A percentile compares a stretch with the other conserved stretches of the same genome.
These are phyloP conservation scores for Penicillium sp. DNA, from an alignment of 2,329 filamentous ascomycete species.

Conservation along the genomic window DNA sequence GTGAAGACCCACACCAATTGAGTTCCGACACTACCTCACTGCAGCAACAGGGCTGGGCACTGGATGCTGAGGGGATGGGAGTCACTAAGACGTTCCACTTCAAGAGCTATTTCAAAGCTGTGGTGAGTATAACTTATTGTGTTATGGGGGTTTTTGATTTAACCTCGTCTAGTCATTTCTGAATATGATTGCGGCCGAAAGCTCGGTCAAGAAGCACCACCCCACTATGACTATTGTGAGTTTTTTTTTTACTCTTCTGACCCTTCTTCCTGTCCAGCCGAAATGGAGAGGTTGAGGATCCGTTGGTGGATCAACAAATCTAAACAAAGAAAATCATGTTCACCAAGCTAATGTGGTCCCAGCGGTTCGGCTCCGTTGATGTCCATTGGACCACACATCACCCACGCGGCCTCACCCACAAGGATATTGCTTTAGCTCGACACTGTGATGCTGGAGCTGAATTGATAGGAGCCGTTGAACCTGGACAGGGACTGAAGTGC, in stretches of 20 bases:
- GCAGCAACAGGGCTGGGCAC: constrained; percentile 31
- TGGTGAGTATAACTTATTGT: constrained; percentile 25
- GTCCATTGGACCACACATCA: constrained; percentile 44
- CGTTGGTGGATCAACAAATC: neutral
- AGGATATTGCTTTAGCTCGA: constrained; percentile 38
- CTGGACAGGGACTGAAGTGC: constrained; percentile 33
- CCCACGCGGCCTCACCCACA: constrained; percentile 39
- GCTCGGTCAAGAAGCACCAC: constrained; percentile 40
- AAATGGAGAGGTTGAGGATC: neutral
- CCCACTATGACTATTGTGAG: constrained; percentile 41
- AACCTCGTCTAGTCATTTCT: constrained; percentile 32
- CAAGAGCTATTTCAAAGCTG: constrained; percentile 39
- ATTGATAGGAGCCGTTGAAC: constrained; percentile 33
- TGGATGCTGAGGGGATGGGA: constrained; percentile 35
- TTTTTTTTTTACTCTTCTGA: neutral
- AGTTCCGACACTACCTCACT: constrained; percentile 25
- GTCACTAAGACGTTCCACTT: constrained; percentile 42
- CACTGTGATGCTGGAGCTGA: constrained; percentile 39
- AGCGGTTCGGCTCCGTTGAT: constrained; percentile 39
- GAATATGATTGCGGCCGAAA: constrained; percentile 38
- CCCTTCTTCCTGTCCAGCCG: neutral
- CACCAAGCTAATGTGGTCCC: neutral
- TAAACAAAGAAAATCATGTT: neutral
- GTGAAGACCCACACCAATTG: constrained; percentile 28
- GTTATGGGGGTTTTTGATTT: neutral